Evolutionary conservation across 2,329 filamentous ascomycete genomes (phyloP), one percentile per base, ranked within the genome.

Genomic region (Alternaria sp.): DNA sequence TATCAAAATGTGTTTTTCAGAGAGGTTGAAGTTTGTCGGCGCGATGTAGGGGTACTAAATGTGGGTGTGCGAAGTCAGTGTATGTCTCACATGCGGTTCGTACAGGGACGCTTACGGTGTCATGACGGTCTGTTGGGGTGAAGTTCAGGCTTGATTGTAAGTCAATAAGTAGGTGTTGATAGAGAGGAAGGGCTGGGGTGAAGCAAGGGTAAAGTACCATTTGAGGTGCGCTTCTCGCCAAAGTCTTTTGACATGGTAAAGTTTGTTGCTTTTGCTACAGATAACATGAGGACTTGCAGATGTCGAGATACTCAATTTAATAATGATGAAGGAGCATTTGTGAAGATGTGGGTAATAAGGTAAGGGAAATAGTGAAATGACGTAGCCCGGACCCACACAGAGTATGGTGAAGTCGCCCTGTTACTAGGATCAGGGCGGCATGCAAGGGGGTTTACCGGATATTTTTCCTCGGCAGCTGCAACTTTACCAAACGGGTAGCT

Each of bases 21-120:
- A 46, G 14, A 71, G 57, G 26, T 68, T 34, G 37, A 61, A 53
- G 17, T 81, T 78, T 58, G 82, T 64, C 5, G 67, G 67, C 44
- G 71, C 61, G 70, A 88, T 86, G 56, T 74, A 78, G 1, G 80
- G 76, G 68, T 88, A 88, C 17, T 17, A 17, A 17, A 17, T 17
- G 17, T 17, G 17, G 17, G 2, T 17, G 17, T 17, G 17, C 17
- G 17, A 17, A 17, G 17, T 17, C 17, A 17, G 17, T 17, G 17
- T 17, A 17, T 17, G 17, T 17, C 17, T 17, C 17, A 17, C 17
- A 17, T 17, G 17, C 17, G 2, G 17, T 17, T 17, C 17, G 17
- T 17, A 17, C 17, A 17, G 17, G 17, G 2, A 17, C 17, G 17
- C 17, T 2, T 17, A 17, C 17, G 0, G 82, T 86, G 61, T 85